phyloP scores from a whole-genome alignment of 177 flowering plant genomes.

The Tripterygium wilfordii region DNA sequence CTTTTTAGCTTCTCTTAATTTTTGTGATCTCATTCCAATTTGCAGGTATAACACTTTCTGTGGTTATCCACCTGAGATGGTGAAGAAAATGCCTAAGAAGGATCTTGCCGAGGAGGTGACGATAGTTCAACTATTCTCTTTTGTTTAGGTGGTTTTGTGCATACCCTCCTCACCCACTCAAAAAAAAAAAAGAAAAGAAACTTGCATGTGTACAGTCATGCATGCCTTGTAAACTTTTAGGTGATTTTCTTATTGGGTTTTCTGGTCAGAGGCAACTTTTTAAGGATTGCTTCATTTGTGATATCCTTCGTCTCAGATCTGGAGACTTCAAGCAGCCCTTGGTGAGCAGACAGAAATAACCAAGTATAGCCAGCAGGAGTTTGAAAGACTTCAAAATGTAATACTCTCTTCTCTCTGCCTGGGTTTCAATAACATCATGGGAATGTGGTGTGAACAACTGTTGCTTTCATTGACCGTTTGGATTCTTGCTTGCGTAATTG shows the following conservation, averaged over 20 bases:
- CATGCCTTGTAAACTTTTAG: too few species aligned
- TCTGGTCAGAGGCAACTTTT: background rate
- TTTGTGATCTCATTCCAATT: background rate
- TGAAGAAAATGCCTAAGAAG: slow-evolving; percentile 89
- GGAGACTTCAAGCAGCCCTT: slow-evolving; percentile 95
- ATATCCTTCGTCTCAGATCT: slow-evolving; percentile 45
- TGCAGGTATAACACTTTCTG: slow-evolving; percentile 83
- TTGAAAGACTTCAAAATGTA: slow-evolving; percentile 89
- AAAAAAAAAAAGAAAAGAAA: too few species aligned
- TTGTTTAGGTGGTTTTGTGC: too few species aligned
- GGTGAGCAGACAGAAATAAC: slow-evolving; percentile 91
- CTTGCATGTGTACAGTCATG: too few species aligned
- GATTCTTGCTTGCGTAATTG: too few species aligned
- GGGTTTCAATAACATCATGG: too few species aligned
- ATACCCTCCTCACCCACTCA: too few species aligned
- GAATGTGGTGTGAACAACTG: too few species aligned
- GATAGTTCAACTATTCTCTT: background rate
- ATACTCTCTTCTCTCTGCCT: too few species aligned
- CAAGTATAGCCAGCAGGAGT: slow-evolving; percentile 84
- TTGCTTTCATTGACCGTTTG: too few species aligned
- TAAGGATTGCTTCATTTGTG: too few species aligned
- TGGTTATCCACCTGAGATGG: slow-evolving; percentile 67
- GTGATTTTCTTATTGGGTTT: too few species aligned
- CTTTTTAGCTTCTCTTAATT: background rate
- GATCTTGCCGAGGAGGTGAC: slow-evolving; percentile 97